phyloP scores from a whole-genome alignment of 2,329 filamentous ascomycete species.

The Alternaria ventricosa region DNA sequence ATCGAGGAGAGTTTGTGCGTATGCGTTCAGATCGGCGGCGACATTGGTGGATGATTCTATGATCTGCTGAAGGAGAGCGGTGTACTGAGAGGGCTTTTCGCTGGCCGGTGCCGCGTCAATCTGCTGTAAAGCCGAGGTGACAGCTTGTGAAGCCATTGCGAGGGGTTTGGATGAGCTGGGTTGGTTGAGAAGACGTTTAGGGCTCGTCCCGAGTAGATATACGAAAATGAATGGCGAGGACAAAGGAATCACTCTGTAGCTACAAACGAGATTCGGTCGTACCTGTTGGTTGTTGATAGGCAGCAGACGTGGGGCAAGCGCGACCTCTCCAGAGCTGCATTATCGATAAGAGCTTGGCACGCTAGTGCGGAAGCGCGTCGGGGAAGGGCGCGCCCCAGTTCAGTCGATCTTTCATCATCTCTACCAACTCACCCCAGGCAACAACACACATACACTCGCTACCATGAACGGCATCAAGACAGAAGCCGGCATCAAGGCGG shows the following conservation, averaged over 20 bases:
- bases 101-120: slow-evolving; percentile 57
- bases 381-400: slow-evolving; percentile 11
- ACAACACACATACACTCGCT: slow-evolving; percentile 6
- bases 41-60: slow-evolving; percentile 57
- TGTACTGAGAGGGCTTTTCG: slow-evolving; percentile 64
- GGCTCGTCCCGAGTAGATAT: background rate
- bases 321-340: slow-evolving; percentile 4
- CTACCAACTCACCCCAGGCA: background rate
- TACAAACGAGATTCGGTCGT: background rate
- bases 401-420: slow-evolving; percentile 15
- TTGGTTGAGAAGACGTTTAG: background rate
- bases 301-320: slow-evolving; percentile 16
- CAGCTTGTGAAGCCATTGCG: slow-evolving; percentile 58
- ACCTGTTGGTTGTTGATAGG: background rate
- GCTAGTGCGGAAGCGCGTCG: slow-evolving; percentile 22
- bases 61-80: slow-evolving; percentile 63
- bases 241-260: background rate
- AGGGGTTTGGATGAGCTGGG: background rate
- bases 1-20: slow-evolving; percentile 70
- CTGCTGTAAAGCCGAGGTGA: slow-evolving; percentile 56
- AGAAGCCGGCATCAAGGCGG: slow-evolving; percentile 47
- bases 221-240: background rate
- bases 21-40: slow-evolving; percentile 69
- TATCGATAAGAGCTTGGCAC: slow-evolving; percentile 31
- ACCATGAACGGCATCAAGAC: slow-evolving; percentile 51